Base-by-base conservation (phyloP, 1,284 basidiomycete genomes). In the Naganishia sp. region DNA sequence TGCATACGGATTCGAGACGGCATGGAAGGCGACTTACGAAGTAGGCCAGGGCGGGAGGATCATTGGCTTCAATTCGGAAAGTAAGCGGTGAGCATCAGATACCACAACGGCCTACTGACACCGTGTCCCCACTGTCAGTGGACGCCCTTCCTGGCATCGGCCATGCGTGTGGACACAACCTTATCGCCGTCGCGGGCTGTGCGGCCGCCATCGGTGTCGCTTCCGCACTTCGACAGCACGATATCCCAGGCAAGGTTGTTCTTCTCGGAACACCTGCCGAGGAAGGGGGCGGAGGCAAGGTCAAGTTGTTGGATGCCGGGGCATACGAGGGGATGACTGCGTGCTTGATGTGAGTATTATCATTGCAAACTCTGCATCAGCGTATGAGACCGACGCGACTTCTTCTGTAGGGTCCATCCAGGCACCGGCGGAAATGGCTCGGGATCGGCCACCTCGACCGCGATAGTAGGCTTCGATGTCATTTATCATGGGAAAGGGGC, bases 191-290 rank as follows among this genome's bases (percentile, higher is more conserved):
- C n/a, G 72, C 74, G 1, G 78, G 77, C 42, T 73, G 79, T 2
- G 78, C 75, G 1, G 74, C 77, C 1, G 76, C 77, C 0, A 72
- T 73, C 18, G 74, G 73, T 2, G 68, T 78, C 17, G 76, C 75
- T 35, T 72, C 73, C 2, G 75, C 75, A 1, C 69, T 80, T 17
- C 71, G 74, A 55, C 71, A 85, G 65, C 84, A 87, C 71, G 78
- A 86, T 71, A 81, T 90, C 42, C 75, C 87, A 2, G 92, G 90
- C 2, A 88, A 83, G 63, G 81, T 94, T 13, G 79, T 92, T 51
- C 82, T 94, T 39, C 82, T 94, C 6, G 91, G 92, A 41, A 94
- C 92, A 7, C 90, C 90, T 68, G 90, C 88, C 28, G 90, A 93
- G 78, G 91, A 92, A 78, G 81, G 80, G 11, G 88, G 87, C 3